A percentile compares a stretch with the other conserved stretches of the same genome.
These are phyloP conservation scores for Sphaerulina vaccinii DNA, from an alignment of 2,329 filamentous ascomycete species.

Conservation along the genomic window DNA sequence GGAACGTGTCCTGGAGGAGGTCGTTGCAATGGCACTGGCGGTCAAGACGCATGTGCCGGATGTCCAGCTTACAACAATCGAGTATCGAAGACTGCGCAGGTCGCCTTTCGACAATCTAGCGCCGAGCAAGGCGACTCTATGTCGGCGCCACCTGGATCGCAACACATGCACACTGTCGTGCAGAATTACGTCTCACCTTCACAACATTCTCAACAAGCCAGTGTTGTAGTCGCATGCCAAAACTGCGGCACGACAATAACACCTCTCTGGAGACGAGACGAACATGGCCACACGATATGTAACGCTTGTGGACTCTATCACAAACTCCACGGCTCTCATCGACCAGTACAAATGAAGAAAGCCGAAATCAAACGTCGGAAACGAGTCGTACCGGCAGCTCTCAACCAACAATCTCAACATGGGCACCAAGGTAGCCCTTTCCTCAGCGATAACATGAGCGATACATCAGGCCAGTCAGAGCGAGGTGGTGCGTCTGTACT, in stretches of 20 bases:
- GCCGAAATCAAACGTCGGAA: conserved; percentile 94
- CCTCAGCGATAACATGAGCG: conserved; percentile 29
- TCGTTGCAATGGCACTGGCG: conserved; percentile 92
- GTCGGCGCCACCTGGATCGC: conserved; percentile 6
- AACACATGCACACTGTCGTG: conserved; percentile 26
- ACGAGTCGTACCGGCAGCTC: conserved; percentile 79
- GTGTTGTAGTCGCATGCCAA: conserved; percentile 83
- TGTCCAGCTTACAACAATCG: conserved; percentile 98
- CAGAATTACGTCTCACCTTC: conserved; percentile 22
- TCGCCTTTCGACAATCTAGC: conserved; percentile 53
- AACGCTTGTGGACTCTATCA: conserved; percentile 97
- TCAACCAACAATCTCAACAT: conserved; percentile 37
- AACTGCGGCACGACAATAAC: conserved; percentile 97
- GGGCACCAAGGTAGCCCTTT: conserved; percentile 33
- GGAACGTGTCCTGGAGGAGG: conserved; percentile 96
- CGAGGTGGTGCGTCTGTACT: conserved; percentile 9
- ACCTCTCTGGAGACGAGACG: conserved; percentile 90
- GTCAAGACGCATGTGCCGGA: conserved; percentile 89
- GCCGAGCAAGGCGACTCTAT: conserved; percentile 5
- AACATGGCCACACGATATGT: conserved; percentile 93
- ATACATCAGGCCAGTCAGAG: conserved; percentile 22
- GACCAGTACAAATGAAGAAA: conserved; percentile 98
- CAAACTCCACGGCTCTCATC: conserved; percentile 90
- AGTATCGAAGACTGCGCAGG: conserved; percentile 80
- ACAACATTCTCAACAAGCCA: conserved; percentile 40